Evolutionary conservation across 306 rosid species (phyloP).

Genomic region (Quercus aquifolioides): DNA sequence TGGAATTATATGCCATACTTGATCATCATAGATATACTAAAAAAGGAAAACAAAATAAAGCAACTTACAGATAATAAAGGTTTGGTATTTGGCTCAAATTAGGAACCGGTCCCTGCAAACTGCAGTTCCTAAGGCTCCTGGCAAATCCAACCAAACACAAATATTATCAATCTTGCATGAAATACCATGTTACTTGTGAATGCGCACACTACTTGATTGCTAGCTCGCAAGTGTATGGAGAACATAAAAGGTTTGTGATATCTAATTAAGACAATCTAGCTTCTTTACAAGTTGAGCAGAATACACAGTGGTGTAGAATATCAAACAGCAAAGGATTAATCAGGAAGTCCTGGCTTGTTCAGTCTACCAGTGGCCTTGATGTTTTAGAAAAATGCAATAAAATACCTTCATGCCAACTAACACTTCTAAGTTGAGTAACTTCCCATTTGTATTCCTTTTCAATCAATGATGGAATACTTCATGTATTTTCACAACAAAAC

Average conservation of each 20-base stretch:
- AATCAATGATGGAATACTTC: too few species aligned
- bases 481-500: too few species aligned
- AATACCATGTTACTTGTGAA: not conserved
- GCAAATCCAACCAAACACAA: conserved; percentile 23
- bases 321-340: too few species aligned
- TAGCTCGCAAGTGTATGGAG: not conserved
- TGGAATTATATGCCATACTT: conserved; percentile 2
- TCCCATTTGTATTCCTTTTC: too few species aligned
- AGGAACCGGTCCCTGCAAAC: conserved; percentile 73
- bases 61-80: conserved; percentile 69
- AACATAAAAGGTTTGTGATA: too few species aligned
- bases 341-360: not conserved
- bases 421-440: too few species aligned
- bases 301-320: not conserved
- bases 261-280: too few species aligned
- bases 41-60: conserved; percentile 22
- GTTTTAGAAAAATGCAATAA: not conserved
- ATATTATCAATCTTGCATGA: not conserved
- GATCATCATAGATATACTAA: not conserved
- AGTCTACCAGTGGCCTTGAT: not conserved
- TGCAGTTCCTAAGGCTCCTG: conserved; percentile 95
- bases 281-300: too few species aligned
- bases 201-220: not conserved
- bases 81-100: conserved; percentile 62
- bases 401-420: too few species aligned